Percentiles rank a stretch among this genome's conserved stretches.
These are phyloP conservation scores for Neonectria punicea DNA, from an alignment of 2,329 filamentous ascomycete genomes.

Conservation along the genomic window DNA sequence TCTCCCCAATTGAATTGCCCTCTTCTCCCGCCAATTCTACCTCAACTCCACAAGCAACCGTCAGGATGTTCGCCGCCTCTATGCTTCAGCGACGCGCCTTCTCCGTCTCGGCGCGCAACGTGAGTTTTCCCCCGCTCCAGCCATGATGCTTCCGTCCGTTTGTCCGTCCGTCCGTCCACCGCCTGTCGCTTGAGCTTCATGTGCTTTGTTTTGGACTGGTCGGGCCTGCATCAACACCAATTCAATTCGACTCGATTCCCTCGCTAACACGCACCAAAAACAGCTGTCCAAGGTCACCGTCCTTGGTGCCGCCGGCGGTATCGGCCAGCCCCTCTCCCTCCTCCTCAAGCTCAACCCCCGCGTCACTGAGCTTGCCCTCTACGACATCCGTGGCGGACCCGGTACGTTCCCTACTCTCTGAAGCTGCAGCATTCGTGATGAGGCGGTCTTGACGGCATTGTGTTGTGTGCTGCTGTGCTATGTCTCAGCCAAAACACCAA, in stretches of 20 bases:
- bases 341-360: conserved; percentile 98
- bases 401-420: conserved; percentile 67
- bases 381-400: conserved; percentile 95
- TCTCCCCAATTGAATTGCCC: conserved; percentile 23
- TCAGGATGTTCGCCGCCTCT: conserved; percentile 78
- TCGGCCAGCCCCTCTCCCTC: conserved; percentile 97
- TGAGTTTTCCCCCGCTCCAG: conserved; percentile 55
- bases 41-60: conserved; percentile 35
- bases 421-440: background rate
- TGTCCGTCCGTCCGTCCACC: conserved; percentile 17
- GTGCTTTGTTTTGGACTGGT: background rate
- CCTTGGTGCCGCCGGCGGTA: conserved; percentile 96
- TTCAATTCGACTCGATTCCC: conserved; percentile 34
- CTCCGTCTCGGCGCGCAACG: conserved; percentile 81
- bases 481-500: conserved; percentile 1
- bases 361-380: conserved; percentile 93
- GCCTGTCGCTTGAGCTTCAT: conserved; percentile 5
- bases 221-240: conserved; percentile 4
- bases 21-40: conserved; percentile 30
- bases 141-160: conserved; percentile 6
- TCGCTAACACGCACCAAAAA: conserved; percentile 15
- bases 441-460: conserved; percentile 18
- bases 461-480: background rate
- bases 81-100: conserved; percentile 81
- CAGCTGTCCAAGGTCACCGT: conserved; percentile 98